A percentile compares a stretch with the other conserved stretches of the same genome.
phyloP scores from a whole-genome alignment of 2,329 filamentous ascomycete species.

The Truncatella angustata region DNA sequence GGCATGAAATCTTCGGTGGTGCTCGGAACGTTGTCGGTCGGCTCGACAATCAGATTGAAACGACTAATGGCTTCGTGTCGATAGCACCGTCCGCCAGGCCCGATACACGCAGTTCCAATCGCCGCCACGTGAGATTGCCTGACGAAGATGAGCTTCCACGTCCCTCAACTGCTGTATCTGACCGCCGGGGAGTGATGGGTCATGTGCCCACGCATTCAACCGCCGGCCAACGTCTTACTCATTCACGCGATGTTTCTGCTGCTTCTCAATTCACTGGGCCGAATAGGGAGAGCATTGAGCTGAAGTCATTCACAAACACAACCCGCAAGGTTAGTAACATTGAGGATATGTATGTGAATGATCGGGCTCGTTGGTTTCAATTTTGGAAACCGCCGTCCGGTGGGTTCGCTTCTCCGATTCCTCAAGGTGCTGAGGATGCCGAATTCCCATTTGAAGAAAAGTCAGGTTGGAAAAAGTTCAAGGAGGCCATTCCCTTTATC shows the following conservation, averaged over 20 bases:
- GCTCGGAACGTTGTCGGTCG: constrained; percentile 47
- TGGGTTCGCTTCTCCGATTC: constrained; percentile 59
- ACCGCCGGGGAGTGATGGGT: constrained; percentile 24
- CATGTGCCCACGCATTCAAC: constrained; percentile 12
- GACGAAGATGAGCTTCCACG: constrained; percentile 31
- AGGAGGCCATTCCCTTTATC: constrained; percentile 47
- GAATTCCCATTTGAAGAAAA: constrained; percentile 46
- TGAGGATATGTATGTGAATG: constrained; percentile 47
- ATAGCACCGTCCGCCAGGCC: constrained; percentile 24
- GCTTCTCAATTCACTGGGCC: constrained; percentile 38
- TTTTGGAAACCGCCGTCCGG: constrained; percentile 65
- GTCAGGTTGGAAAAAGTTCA: constrained; percentile 50
- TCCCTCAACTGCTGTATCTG: constrained; percentile 22
- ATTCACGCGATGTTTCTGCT: constrained; percentile 35
- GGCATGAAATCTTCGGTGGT: constrained; percentile 43
- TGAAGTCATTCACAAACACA: constrained; percentile 43
- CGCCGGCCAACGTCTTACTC: constrained; percentile 19
- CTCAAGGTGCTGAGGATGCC: constrained; percentile 50
- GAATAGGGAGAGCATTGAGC: constrained; percentile 30
- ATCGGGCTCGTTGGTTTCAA: constrained; percentile 54
- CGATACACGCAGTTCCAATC: constrained; percentile 21
- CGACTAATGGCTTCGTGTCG: constrained; percentile 52
- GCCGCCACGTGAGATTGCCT: constrained; percentile 28
- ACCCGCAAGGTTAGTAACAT: constrained; percentile 49
- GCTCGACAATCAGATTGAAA: constrained; percentile 51